Evolutionary conservation across 305 asterid species (phyloP), one percentile per base, ranked within the genome.

Genomic region (Fraxinus velutina): DNA sequence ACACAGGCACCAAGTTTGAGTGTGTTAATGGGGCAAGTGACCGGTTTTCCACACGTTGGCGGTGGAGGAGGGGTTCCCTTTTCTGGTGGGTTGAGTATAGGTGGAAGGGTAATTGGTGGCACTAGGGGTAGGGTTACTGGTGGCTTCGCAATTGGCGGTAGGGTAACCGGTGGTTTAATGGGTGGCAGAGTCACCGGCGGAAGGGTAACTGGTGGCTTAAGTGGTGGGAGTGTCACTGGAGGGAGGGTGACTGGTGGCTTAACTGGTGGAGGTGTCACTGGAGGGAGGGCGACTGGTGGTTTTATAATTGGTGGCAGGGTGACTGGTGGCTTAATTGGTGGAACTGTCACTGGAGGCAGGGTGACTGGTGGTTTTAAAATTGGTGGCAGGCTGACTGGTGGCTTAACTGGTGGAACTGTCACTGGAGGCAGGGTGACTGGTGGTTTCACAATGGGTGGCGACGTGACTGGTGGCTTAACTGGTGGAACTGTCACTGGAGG

Each of bases 1-100:
- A 91, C 97, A 74, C 98, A 94, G 0, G 92, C 93, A 19, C 97
- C 97, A 0, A 94, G 90, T 83, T 94, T 92, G 62, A 92, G 80
- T 0, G 97, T 88, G 87, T 92, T 90, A 6, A 94, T 88, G 19
- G 98, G 98, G 87, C 98, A 94, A 12, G 80, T 92, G 0, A 15
- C 89, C 0, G 29, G 57, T 68, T 12, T 0, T 66, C 29, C 1
- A 74, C 60, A 1, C 21, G 84, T 27, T 73, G 92, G 88, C 1
- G 86, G 64, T 6, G 91, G 85, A 84, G 89, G 83, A 8, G 85
- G 85, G 74, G 9, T 27, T 3, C 37, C 37, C 17, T 66, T 29
- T 27, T 0, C 79, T 0, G 88, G 88, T 0, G 86, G 86, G 2
- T 72, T 17, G 10, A 17, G 75, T 9, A 62, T 78, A 9, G 82